Base-by-base conservation (phyloP, 768 basidiomycete genomes). In the Tulasnella sp. region DNA sequence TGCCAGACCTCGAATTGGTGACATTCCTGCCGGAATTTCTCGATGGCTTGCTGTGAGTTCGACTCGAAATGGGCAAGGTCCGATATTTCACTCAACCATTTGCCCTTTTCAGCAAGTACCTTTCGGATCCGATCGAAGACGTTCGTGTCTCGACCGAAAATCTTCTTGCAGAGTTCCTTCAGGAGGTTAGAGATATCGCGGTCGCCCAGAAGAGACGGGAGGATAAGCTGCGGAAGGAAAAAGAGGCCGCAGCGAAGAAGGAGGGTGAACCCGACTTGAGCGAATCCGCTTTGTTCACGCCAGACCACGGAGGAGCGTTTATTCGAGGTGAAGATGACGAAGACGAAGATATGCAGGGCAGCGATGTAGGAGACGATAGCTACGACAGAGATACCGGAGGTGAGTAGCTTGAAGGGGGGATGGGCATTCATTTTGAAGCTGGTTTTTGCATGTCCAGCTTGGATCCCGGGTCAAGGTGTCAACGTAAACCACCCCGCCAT, bases 401-500 rank as follows among this genome's bases (percentile, higher is more conserved):
- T 92, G 49, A 14, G 70, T 7, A 9, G 71, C 52, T 76, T 52
- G 25, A 38, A 29, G 37, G 37, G 37, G 8, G 3, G 37, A 42
- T 34, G 29, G 22, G 9, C 37, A 31, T 54, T 79, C 31, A 0
- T 36, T 19, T 37, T 31, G 15, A 29, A 68, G 52, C 71, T 31
- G 67, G 25, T 15, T 14, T 64, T 72, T 69, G 71, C 38, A 81
- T 58, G 81, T 76, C 25, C 78, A 93, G 92, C 89, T 49, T 98
- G 94, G 94, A 85, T 92, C 36, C 96, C 96, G 22, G 97, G 97
- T 3, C 94, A 98, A 84, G 96, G 95, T 0, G 95, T 99, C 14
- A 88, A 86, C 75, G 91, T 99, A 77, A 93, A 99, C 82, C 95
- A 96, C 81, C 88, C 91, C 19, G 91, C 96, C 2, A 94, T 99